Percentiles rank a stretch among this genome's conserved stretches.
Evolutionary conservation across 768 basidiomycete species (phyloP).

Genomic region (Cystofilobasidium macerans): DNA sequence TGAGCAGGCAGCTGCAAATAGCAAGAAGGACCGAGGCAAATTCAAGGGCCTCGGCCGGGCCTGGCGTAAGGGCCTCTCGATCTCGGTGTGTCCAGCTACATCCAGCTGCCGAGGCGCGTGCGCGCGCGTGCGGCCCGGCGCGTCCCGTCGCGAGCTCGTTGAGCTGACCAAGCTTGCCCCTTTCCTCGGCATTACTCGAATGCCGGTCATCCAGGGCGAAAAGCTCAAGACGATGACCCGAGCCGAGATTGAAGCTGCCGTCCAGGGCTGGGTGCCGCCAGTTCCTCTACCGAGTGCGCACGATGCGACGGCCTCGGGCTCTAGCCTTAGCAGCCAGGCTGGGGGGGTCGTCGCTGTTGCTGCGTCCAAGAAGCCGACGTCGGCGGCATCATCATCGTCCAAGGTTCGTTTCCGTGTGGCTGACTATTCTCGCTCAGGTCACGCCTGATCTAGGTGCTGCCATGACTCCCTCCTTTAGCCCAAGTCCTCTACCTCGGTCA

Average conservation of each 20-base stretch:
- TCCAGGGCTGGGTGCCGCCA: background rate
- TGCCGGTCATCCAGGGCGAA: too few relatives aligned
- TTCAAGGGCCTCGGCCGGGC: slow-evolving; percentile 5
- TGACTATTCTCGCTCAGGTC: too few relatives aligned
- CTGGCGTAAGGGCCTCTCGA: slow-evolving; percentile 14
- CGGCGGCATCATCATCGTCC: too few relatives aligned
- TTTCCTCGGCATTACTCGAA: background rate
- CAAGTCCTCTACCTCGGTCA: background rate
- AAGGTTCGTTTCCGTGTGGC: background rate
- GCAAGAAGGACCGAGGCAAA: slow-evolving; percentile 6
- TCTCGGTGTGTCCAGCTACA: background rate
- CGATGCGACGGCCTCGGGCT: background rate
- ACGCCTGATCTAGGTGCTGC: background rate
- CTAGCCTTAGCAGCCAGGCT: too few relatives aligned
- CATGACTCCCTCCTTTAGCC: background rate
- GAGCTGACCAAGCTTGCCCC: too few relatives aligned
- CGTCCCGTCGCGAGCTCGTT: too few relatives aligned
- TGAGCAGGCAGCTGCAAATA: background rate
- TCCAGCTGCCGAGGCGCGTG: too few relatives aligned
- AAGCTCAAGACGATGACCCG: background rate
- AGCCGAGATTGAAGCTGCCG: background rate
- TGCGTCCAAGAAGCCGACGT: background rate
- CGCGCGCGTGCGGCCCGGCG: too few relatives aligned
- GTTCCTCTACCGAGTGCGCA: background rate
- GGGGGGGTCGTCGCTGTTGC: background rate